phyloP scores from a whole-genome alignment of 176 grass and related monocot genomes.

The Avena insularis region DNA sequence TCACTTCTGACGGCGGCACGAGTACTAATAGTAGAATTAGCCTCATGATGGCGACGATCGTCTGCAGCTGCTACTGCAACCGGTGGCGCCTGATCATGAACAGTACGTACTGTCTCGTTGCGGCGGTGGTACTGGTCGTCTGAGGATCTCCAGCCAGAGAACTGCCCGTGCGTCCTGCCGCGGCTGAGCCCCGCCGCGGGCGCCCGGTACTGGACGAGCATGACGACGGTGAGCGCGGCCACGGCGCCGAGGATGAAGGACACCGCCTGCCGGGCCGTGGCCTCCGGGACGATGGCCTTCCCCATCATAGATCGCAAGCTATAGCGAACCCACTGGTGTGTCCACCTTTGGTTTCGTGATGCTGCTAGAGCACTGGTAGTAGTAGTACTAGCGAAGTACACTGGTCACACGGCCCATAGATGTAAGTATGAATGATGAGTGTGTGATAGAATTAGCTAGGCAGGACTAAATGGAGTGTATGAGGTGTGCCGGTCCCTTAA shows the following conservation, averaged over 20 bases:
- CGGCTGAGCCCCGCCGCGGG: slow-evolving; percentile 31
- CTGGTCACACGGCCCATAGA: not conserved
- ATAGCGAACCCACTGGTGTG: not conserved
- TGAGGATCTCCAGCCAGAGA: not conserved
- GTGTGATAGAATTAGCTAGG: not conserved
- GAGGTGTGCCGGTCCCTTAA: not conserved
- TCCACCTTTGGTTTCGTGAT: not conserved
- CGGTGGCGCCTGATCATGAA: not conserved
- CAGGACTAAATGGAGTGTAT: not conserved
- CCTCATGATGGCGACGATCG: not conserved
- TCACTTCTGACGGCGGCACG: not conserved
- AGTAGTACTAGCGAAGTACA: not conserved
- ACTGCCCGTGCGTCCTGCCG: not conserved
- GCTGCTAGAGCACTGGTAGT: not conserved
- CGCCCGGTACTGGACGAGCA: slow-evolving; percentile 44
- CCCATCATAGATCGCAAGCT: not conserved
- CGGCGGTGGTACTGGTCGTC: not conserved
- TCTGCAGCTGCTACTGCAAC: not conserved
- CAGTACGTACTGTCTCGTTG: not conserved
- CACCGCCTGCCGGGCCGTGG: slow-evolving; percentile 29
- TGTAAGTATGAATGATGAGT: too few species aligned
- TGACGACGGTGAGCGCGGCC: slow-evolving; percentile 40
- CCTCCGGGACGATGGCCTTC: not conserved
- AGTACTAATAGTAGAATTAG: too few species aligned
- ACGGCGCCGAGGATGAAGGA: slow-evolving; percentile 49